Conservation (phyloP, 352 stramenopile genomes). For the Globisporangium orthogonon region DNA sequence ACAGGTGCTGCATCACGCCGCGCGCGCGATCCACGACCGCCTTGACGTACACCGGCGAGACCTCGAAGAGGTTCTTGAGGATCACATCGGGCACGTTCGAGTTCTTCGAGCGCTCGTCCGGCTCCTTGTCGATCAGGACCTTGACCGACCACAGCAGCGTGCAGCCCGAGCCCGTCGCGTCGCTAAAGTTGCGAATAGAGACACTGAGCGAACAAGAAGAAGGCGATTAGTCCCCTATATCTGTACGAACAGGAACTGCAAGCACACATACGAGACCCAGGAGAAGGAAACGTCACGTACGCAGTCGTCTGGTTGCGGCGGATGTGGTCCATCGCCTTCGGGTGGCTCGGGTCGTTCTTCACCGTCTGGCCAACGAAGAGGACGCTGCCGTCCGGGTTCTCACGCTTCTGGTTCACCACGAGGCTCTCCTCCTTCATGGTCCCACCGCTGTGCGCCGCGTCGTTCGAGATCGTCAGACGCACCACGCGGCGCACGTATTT, state of each 20-base stretch:
- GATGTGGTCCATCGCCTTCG: conserved; percentile 56
- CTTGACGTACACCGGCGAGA: conserved; percentile 82
- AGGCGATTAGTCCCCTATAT: too few species aligned
- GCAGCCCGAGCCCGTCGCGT: conserved; percentile 60
- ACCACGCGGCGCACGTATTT: conserved; percentile 81
- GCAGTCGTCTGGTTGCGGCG: conserved; percentile 71
- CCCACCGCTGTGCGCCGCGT: conserved; percentile 50
- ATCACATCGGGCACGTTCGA: conserved; percentile 85
- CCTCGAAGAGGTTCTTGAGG: conserved; percentile 86
- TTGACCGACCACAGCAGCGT: conserved; percentile 81
- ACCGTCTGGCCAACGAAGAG: conserved; percentile 61
- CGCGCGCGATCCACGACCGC: conserved; percentile 68
- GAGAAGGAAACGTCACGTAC: conserved; percentile 31
- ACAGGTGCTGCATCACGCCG: conserved; percentile 37
- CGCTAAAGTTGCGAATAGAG: conserved; percentile 74
- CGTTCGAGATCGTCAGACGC: conserved; percentile 75
- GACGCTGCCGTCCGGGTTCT: conserved; percentile 66
- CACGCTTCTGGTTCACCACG: conserved; percentile 70
- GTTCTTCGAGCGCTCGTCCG: conserved; percentile 61
- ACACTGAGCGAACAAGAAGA: conserved; percentile 26
- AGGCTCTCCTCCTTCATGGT: conserved; percentile 85
- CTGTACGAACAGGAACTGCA: background rate
- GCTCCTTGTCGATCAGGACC: conserved; percentile 72
- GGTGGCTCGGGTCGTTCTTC: conserved; percentile 63
- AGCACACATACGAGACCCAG: background rate